Percentiles rank a stretch among this genome's conserved stretches.
Evolutionary conservation across 345 rosid genomes (phyloP).

Genomic region (Rhizophora apiculata): DNA sequence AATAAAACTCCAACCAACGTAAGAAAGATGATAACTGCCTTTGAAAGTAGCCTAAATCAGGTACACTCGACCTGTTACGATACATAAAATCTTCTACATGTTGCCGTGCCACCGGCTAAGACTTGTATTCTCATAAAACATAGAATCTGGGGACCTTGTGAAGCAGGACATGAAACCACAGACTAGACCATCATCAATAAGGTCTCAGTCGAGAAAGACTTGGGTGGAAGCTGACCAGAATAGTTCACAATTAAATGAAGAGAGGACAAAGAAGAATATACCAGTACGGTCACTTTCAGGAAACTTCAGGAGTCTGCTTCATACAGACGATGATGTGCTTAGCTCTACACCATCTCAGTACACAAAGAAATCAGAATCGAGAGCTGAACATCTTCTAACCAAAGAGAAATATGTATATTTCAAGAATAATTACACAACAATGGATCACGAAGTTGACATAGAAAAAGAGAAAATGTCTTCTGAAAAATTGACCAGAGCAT

Average conservation of each 20-base stretch:
- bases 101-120: neutral
- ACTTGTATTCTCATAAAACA: constrained; percentile 8
- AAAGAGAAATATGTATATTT: constrained; percentile 11
- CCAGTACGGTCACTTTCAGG: constrained; percentile 13
- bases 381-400: neutral
- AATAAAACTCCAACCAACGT: constrained; percentile 55
- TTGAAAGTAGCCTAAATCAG: constrained; percentile 65
- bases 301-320: constrained; percentile 15
- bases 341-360: constrained; percentile 13
- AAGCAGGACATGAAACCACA: constrained; percentile 45
- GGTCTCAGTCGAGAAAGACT: constrained; percentile 25
- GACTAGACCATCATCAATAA: constrained; percentile 34
- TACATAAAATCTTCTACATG: constrained; percentile 3
- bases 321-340: constrained; percentile 2
- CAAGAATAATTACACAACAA: constrained; percentile 15
- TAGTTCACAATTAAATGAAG: constrained; percentile 20
- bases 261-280: constrained; percentile 5
- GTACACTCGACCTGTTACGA: constrained; percentile 29
- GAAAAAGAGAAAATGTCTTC: constrained; percentile 21
- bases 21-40: constrained; percentile 69
- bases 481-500: constrained; percentile 18
- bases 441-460: constrained; percentile 12
- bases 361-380: constrained; percentile 9
- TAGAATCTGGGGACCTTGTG: constrained; percentile 19
- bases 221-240: constrained; percentile 23